phyloP scores from a whole-genome alignment of 148 eudicot genomes.

The Rhododendron kiyosumense region DNA sequence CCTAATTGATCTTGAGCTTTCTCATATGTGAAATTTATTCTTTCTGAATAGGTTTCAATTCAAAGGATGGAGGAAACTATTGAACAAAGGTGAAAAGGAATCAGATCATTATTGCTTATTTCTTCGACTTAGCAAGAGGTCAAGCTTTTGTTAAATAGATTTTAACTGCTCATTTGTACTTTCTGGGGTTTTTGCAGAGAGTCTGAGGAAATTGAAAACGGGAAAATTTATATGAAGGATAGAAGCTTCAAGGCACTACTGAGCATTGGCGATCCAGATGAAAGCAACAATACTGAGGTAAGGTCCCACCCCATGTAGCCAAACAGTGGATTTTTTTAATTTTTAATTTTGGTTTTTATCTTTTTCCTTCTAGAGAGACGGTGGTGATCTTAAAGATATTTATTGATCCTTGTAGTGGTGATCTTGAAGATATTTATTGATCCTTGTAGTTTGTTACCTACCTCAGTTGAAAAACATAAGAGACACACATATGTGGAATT shows the following conservation, averaged over 20 bases:
- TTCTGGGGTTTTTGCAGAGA: constrained; percentile 36
- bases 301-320: constrained; percentile 19
- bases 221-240: constrained; percentile 26
- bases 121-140: background rate
- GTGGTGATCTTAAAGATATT: background rate
- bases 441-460: background rate
- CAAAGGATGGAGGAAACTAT: constrained; percentile 68
- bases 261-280: constrained; percentile 55
- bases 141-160: background rate
- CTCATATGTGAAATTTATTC: background rate
- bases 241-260: constrained; percentile 61
- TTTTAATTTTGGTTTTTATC: no score
- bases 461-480: background rate
- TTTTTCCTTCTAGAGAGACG: background rate
- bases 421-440: background rate
- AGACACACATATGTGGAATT: background rate
- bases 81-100: constrained; percentile 58
- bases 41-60: constrained; percentile 62
- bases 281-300: constrained; percentile 50
- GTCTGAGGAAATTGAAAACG: constrained; percentile 44
- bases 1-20: background rate
- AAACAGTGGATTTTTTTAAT: background rate
- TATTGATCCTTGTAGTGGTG: background rate
- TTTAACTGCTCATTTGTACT: background rate
- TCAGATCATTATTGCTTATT: background rate